Base-by-base conservation (phyloP, 2,329 filamentous ascomycete species). In the Talaromyces amestolkiae region DNA sequence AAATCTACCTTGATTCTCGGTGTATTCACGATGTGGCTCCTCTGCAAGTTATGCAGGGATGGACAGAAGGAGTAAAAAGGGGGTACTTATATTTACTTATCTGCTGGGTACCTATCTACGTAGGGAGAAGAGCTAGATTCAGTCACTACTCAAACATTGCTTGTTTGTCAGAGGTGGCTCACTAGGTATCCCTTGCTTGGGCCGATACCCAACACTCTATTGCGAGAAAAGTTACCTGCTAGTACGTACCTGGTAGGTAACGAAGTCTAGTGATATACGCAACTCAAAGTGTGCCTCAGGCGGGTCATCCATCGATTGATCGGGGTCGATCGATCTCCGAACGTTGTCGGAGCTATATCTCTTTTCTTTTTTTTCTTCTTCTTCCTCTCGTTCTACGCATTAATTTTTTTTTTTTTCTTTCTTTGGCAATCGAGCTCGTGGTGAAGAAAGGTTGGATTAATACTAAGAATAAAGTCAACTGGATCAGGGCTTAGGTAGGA, bases 31-130 rank as follows among this genome's bases (percentile, higher is more conserved):
- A 37, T 49, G 45, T 31, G 19, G 37, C 22, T 10, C 33, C 2
- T 17, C 17, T 61, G 17, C n/a, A 33, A 53, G 51, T 51, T 62
- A 62, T 62, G 60, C 60, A 62, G 60, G 60, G 60, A 62, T 62
- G 47, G 15, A 62, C 37, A 19, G 47, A 62, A 62, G 47, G 58
- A 49, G 47, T 17, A 51, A 54, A 47, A 56, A 39, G 3, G 53
- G 53, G 53, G n/a, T 37, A 24, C 22, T 3, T 45, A n/a, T 33
- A 59, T 33, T 45, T 27, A 43, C 37, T 33, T 43, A 9, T 45
- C 10, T n/a, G 37, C 56, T 33, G 7, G 11, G n/a, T 22, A 37
- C n/a, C n/a, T 37, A 39, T 6, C 33, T 37, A 8, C 53, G 53
- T 24, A 17, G 53, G 19, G 22, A 45, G 37, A 43, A 59, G 19